Conservation (phyloP, 805 yeast genomes). For the Vanderwaltozyma verrucispora region DNA sequence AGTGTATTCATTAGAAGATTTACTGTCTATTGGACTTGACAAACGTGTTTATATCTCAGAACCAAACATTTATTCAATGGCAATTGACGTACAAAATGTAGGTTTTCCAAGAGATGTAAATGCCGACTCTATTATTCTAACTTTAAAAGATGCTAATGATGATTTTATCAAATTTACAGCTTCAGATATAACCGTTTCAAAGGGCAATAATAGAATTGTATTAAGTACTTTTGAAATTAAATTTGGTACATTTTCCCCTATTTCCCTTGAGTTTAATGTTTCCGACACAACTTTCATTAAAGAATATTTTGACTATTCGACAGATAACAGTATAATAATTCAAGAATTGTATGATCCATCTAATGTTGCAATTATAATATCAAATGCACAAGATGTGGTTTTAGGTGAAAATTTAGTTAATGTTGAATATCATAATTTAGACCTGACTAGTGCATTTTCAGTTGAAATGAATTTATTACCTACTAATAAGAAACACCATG, state of each 20-base stretch:
- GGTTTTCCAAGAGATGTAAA: slow-evolving; percentile 12
- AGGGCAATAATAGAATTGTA: slow-evolving; percentile 4
- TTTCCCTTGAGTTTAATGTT: slow-evolving; percentile 16
- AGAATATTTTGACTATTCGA: slow-evolving; percentile 9
- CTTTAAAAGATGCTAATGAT: slow-evolving; percentile 11
- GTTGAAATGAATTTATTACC: slow-evolving; percentile 4
- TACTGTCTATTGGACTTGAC: slow-evolving; percentile 11
- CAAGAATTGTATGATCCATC: slow-evolving; percentile 9
- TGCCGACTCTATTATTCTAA: slow-evolving; percentile 12
- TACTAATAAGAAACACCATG: background rate
- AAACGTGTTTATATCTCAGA: slow-evolving; percentile 3
- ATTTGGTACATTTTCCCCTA: slow-evolving; percentile 17
- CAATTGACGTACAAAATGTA: slow-evolving; percentile 8
- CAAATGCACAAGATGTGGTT: slow-evolving; percentile 10
- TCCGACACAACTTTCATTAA: slow-evolving; percentile 21
- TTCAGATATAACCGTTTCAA: slow-evolving; percentile 4
- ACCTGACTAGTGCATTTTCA: slow-evolving; percentile 3
- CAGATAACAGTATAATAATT: background rate
- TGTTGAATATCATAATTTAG: slow-evolving; percentile 7
- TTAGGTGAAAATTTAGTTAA: slow-evolving; percentile 15
- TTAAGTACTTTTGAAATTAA: slow-evolving; percentile 14
- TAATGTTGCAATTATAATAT: slow-evolving; percentile 12
- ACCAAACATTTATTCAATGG: slow-evolving; percentile 16
- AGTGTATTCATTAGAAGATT: slow-evolving; percentile 17
- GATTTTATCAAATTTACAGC: slow-evolving; percentile 9